Evolutionary conservation across 73 alveolate genomes (phyloP), one percentile per base, ranked within the genome.

Genomic region (Tetrahymena elliotti): DNA sequence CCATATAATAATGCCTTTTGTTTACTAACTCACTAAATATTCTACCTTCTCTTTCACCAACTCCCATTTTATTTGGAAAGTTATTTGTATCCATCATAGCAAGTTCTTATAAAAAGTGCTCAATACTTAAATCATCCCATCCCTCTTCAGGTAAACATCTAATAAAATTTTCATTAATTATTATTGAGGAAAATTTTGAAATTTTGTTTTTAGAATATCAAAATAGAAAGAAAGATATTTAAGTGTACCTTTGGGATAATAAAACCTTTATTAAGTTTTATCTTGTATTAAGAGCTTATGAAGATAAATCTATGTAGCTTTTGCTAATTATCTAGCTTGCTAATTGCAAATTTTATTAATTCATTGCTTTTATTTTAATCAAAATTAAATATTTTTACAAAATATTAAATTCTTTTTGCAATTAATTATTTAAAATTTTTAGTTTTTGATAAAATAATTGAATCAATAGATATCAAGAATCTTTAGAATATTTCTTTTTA

Each of bases 31-130:
- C 33, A 18, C 99, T 95, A 95, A 96, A 97, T 22, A 99, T 97
- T 93, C 99, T 96, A 37, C 99, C 99, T 96, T 99, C 99, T 95
- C 99, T 96, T 97, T 98, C 99, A 8, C 99, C 99, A 5, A 98
- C 99, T 7, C 99, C 99, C 3, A 97, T 96, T 93, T 97, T 98
- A 33, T 97, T 97, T 8, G 94, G 94, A 92, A 98, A 98, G 94
- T 99, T 99, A 93, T 99, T 99, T 83, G 99, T 94, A 95, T 99
- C 99, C 99, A 98, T 98, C 35, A 96, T 94, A 6, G 99, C 99
- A 36, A 99, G 94, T 33, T 96, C 95, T 38, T 97, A 94, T 92
- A 99, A 93, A 33, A 99, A 94, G 39, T 94, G 93, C 93, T 98
- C 95, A 38, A 99, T 98, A 83, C 99, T 97, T 39, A 97, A 94